phyloP scores from a whole-genome alignment of 768 basidiomycete genomes.

The Collybia nuda region DNA sequence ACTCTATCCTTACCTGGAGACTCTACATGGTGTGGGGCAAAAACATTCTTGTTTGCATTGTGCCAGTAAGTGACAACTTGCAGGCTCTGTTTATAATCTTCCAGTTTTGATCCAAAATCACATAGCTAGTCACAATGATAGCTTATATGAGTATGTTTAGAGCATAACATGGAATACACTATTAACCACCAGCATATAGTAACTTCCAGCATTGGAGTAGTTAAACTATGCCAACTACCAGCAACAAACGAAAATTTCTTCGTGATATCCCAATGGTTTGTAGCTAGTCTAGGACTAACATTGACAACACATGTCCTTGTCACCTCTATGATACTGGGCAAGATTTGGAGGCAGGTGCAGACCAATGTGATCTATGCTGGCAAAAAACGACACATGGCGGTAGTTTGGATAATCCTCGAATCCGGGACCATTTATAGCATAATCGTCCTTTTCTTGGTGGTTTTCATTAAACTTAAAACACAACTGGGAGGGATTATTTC shows the following conservation, averaged over 20 bases:
- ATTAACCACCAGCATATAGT: too few relatives aligned
- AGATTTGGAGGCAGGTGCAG: slow-evolving; percentile 8
- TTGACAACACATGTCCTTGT: slow-evolving; percentile 3
- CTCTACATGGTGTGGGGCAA: slow-evolving; percentile 18
- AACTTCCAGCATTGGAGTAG: too few relatives aligned
- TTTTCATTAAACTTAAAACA: slow-evolving; percentile 10
- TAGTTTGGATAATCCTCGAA: slow-evolving; percentile 15
- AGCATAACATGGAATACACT: too few relatives aligned
- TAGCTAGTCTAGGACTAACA: background rate
- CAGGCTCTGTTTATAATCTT: background rate
- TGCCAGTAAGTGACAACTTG: slow-evolving; percentile 2
- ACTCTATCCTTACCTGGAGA: slow-evolving; percentile 17
- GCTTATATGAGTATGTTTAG: slow-evolving; percentile 1
- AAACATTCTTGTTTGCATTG: slow-evolving; percentile 4
- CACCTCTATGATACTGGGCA: slow-evolving; percentile 4
- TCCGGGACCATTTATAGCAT: slow-evolving; percentile 16
- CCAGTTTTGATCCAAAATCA: background rate
- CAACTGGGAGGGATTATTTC: slow-evolving; percentile 12
- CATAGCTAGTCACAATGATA: background rate
- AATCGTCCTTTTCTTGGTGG: slow-evolving; percentile 10
- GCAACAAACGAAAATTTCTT: background rate
- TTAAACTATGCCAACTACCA: too few relatives aligned
- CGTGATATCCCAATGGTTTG: background rate
- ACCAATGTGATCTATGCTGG: background rate
- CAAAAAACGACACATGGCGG: slow-evolving; percentile 4